Evolutionary conservation across 768 basidiomycete species (phyloP).

Genomic region (Cystofilobasidium bisporidii): DNA sequence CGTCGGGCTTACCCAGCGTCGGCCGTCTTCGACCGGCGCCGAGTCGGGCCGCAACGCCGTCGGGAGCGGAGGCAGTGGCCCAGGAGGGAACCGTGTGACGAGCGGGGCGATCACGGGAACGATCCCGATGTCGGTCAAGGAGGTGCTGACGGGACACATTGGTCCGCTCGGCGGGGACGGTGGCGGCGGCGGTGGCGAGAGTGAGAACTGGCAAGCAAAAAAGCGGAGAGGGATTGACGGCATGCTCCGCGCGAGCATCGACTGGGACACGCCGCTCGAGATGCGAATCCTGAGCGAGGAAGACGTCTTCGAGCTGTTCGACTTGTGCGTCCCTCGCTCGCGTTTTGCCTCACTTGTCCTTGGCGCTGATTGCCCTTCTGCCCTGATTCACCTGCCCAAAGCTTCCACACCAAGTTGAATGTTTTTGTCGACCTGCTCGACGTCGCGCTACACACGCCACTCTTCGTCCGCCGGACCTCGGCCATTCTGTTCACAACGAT

Average conservation of each 20-base stretch:
- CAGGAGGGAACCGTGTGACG: neutral
- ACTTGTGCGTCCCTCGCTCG: slow-evolving; percentile 14
- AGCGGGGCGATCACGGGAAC: neutral
- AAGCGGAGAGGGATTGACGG: neutral
- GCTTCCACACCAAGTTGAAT: slow-evolving; percentile 30
- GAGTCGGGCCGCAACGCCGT: neutral
- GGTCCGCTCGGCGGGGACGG: neutral
- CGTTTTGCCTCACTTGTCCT: too few species aligned
- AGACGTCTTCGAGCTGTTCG: slow-evolving; percentile 29
- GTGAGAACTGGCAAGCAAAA: neutral
- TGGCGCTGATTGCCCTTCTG: too few species aligned
- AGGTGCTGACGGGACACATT: neutral
- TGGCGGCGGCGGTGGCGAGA: neutral
- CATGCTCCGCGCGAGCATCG: neutral
- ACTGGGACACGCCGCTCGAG: slow-evolving; percentile 30
- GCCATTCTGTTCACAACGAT: slow-evolving; percentile 30
- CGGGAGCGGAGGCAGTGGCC: too few species aligned
- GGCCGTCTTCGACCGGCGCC: neutral
- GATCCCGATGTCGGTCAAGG: neutral
- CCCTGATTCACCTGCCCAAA: too few species aligned
- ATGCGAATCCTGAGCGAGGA: slow-evolving; percentile 25
- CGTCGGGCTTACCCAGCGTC: neutral
- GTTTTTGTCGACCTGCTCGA: slow-evolving; percentile 31
- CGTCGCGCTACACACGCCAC: slow-evolving; percentile 27
- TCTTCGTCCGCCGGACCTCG: slow-evolving; percentile 20